Percentiles rank a stretch among this genome's conserved stretches.
These are phyloP conservation scores for Fagus crenata DNA, from an alignment of 306 rosid species.

Conservation along the genomic window DNA sequence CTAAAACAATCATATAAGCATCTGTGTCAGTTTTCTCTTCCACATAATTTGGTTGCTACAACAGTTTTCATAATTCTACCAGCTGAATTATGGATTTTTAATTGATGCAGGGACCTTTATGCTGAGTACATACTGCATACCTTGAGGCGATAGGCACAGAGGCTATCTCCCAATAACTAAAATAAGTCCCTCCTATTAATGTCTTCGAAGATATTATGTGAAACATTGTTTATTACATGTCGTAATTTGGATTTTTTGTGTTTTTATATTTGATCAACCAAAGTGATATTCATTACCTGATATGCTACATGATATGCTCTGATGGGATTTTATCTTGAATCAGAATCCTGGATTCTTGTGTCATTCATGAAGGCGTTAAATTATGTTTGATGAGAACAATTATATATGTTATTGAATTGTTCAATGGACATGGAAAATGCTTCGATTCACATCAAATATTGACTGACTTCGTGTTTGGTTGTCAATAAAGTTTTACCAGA, in stretches of 20 bases:
- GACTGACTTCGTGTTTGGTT: too few relatives aligned
- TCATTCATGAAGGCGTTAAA: not conserved
- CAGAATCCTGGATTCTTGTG: not conserved
- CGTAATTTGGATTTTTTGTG: not conserved
- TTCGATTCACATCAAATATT: too few relatives aligned
- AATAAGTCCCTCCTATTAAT: slow-evolving; percentile 31
- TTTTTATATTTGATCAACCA: not conserved
- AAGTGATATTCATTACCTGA: not conserved
- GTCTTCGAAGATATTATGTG: slow-evolving; percentile 21
- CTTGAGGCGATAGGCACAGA: slow-evolving; percentile 64
- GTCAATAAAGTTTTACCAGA: too few relatives aligned
- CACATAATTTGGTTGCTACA: slow-evolving; percentile 1
- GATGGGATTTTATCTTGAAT: not conserved
- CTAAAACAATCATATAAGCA: not conserved
- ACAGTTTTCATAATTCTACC: slow-evolving; percentile 3
- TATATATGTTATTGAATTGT: too few relatives aligned
- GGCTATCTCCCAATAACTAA: slow-evolving; percentile 21
- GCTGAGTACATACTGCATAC: slow-evolving; percentile 83
- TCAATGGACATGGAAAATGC: too few relatives aligned
- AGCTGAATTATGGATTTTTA: slow-evolving; percentile 21
- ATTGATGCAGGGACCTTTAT: slow-evolving; percentile 88
- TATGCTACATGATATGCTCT: not conserved
- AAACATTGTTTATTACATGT: not conserved
- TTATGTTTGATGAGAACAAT: too few relatives aligned
- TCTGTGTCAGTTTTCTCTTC: not conserved